Evolutionary conservation across 2,329 filamentous ascomycete species (phyloP).

Genomic region (Stylonectria norvegica): DNA sequence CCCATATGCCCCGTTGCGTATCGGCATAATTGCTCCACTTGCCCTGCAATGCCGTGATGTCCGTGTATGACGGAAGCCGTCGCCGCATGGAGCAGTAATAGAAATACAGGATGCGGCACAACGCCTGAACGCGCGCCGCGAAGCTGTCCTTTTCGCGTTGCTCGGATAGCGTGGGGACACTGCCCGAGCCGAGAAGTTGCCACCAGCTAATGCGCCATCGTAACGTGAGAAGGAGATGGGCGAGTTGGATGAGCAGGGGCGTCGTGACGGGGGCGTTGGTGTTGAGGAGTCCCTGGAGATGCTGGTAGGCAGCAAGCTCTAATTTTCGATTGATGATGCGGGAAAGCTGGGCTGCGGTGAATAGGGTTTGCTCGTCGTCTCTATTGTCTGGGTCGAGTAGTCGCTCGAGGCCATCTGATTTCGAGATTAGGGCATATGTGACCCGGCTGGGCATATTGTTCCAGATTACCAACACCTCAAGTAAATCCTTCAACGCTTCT

Average conservation of each 20-base stretch:
- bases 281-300: constrained; percentile 4
- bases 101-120: constrained; percentile 7
- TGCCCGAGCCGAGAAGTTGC: neutral
- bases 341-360: neutral
- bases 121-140: neutral
- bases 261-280: neutral
- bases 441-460: constrained; percentile 3
- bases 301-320: constrained; percentile 1
- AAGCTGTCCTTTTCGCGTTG: neutral
- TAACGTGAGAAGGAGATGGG: neutral
- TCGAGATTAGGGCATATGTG: neutral
- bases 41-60: neutral
- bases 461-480: neutral
- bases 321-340: constrained; percentile 5
- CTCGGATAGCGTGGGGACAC: neutral
- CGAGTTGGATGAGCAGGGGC: neutral
- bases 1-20: neutral
- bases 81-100: constrained; percentile 2
- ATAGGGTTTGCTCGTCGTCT: neutral
- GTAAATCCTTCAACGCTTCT: neutral
- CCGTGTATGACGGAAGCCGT: neutral
- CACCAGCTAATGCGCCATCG: constrained; percentile 5
- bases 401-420: neutral
- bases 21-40: neutral
- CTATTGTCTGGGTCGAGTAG: neutral